These are phyloP conservation scores for Acanthochlamys bracteata DNA, from an alignment of 106 monocot species.

Conservation along the genomic window DNA sequence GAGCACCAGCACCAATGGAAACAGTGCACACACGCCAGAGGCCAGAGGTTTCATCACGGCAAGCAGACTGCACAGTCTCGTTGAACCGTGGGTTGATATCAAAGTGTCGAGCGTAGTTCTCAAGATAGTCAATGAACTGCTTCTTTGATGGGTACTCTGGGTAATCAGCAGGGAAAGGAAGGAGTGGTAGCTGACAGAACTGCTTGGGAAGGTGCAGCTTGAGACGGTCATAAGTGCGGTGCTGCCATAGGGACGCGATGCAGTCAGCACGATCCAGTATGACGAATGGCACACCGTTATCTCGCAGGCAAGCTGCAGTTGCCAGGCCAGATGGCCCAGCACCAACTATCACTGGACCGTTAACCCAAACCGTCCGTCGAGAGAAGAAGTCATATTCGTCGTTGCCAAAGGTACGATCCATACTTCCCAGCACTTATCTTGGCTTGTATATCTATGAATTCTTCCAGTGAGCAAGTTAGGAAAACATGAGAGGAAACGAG, in stretches of 20 bases:
- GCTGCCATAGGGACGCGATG: constrained; percentile 57
- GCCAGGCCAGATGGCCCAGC: constrained; percentile 30
- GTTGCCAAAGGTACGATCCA: not conserved
- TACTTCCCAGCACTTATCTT: not conserved
- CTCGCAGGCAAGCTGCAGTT: constrained; percentile 12
- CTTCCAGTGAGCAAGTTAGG: not conserved
- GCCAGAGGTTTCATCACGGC: constrained; percentile 26
- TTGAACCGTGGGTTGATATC: constrained; percentile 33
- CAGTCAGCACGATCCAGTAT: constrained; percentile 43
- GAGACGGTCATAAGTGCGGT: constrained; percentile 49
- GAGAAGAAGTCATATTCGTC: constrained; percentile 13
- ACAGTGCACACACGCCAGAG: constrained; percentile 32
- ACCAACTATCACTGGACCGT: constrained; percentile 33
- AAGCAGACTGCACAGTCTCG: constrained; percentile 31
- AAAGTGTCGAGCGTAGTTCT: constrained; percentile 33
- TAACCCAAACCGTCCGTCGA: constrained; percentile 30
- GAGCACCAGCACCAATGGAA: not conserved
- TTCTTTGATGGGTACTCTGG: constrained; percentile 41
- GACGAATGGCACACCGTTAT: constrained; percentile 38
- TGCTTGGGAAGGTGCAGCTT: constrained; percentile 53
- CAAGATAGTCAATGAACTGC: constrained; percentile 44
- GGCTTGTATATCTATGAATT: not conserved
- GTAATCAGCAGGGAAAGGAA: constrained; percentile 37
- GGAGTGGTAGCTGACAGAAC: constrained; percentile 40
- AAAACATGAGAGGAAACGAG: not conserved